Evolutionary conservation across 2,329 filamentous ascomycete species (phyloP), one percentile per base, ranked within the genome.

Genomic region (Monilinia aucupariae): DNA sequence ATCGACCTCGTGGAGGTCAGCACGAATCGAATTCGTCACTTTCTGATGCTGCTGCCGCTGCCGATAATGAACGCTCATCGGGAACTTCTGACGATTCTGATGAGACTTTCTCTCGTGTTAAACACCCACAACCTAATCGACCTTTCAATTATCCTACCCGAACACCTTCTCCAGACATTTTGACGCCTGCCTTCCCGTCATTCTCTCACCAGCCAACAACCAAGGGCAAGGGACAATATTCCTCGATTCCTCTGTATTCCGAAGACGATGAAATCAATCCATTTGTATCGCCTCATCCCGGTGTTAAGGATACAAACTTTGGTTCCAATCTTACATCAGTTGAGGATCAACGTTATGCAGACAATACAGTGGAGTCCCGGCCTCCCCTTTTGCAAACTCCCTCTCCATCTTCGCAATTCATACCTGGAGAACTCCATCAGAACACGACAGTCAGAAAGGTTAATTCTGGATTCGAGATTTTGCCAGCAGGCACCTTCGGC

Each of bases 401-500:
- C 43, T 61, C 59, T 34, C 60, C 65, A 27, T 72, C 74, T n/a
- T 73, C 74, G 0, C 49, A 48, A 12, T 77, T 76, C 56, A 72
- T 75, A 6, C 72, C 74, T 0, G 74, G 74, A 13, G 74, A 75
- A 49, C 68, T 75, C 60, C 73, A 76, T 61, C 62, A 71, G 51
- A 78, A 77, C 64, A 73, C 72, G 17, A 64, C 65, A 17, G 64
- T 71, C 6, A 69, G 77, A n/a, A 74, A 72, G 55, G 74, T 77
- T 30, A 77, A 78, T 66, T 68, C 73, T 6, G 74, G 73, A 0
- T 78, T 78, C 48, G 75, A 78, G 63, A 68, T 78, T 12, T 65
- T 78, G 12, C 76, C 76, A 15, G 76, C 75, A 8, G 77, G 77
- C 13, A 78, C 76, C 15, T 59, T 76, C 74, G 71, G 68, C 10